These are phyloP conservation scores for Funneliformis caledonium DNA, from an alignment of 371 early-diverging fungal genomes.

Conservation along the genomic window DNA sequence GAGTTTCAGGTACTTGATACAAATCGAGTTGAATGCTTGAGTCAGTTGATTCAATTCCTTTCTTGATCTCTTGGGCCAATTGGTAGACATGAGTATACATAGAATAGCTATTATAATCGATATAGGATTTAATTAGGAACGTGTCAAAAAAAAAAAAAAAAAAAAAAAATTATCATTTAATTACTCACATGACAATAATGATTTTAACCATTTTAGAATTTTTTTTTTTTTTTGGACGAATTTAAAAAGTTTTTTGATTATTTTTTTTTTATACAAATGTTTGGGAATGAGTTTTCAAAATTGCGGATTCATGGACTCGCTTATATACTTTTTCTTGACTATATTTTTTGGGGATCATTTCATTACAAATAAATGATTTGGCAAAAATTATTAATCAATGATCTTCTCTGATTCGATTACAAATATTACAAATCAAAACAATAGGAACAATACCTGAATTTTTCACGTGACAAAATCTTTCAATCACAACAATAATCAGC, in stretches of 20 bases:
- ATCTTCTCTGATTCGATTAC: too few relatives aligned
- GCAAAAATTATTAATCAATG: too few relatives aligned
- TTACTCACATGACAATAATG: background rate
- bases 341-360: too few relatives aligned
- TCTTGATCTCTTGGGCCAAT: constrained; percentile 68
- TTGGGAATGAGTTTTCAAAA: background rate
- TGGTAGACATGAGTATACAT: constrained; percentile 77
- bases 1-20: constrained; percentile 74
- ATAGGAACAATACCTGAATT: too few relatives aligned
- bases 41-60: constrained; percentile 60
- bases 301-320: background rate
- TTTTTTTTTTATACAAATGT: background rate
- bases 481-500: too few relatives aligned
- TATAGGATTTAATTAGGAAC: background rate
- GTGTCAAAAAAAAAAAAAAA: too few relatives aligned
- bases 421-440: too few relatives aligned
- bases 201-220: background rate
- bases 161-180: background rate
- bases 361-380: too few relatives aligned
- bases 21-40: constrained; percentile 65
- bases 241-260: too few relatives aligned
- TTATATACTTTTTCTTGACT: background rate
- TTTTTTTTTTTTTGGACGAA: too few relatives aligned
- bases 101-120: constrained; percentile 53
- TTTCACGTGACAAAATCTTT: too few relatives aligned